Base-by-base conservation (phyloP, 2,329 filamentous ascomycete genomes). In the Penicillium psychrosexuale region DNA sequence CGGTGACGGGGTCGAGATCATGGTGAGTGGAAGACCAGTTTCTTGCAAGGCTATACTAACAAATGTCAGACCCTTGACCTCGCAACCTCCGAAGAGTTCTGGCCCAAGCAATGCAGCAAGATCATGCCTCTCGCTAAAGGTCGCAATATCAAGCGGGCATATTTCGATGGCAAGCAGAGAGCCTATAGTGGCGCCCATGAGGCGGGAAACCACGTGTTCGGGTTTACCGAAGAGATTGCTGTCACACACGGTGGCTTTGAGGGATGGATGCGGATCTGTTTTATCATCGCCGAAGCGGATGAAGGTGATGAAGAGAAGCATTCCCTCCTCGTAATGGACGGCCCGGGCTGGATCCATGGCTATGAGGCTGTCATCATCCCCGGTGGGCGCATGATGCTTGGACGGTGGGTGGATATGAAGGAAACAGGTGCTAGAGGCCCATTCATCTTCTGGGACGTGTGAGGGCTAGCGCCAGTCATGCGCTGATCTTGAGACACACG, bases 331-430 rank as follows among this genome's bases (percentile, higher is more conserved):
- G 49, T 59, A 33, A 45, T 64, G 24, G 47, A 58, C 24, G 42
- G 39, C 0, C 59, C 71, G 48, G 53, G 63, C 17, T 73, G 72
- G 58, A 66, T 74, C 2, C 77, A 75, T 65, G 75, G 68, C 4
- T 82, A 80, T 53, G 78, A 82, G 62, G 79, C 76, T 0, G 66
- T 75, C 22, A 66, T 82, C 12, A 56, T 80, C 5, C 79, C 79
- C 3, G 77, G 78, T 5, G 73, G 74, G 1, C 71, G 72, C 27
- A 72, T 80, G 37, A 78, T 81, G 65, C 48, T 81, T 47, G 80
- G 79, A 11, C 69, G 76, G 27, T 85, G 80, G 80, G 22, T 66
- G 13, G 65, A 73, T 51, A 38, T 71, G 55, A 45, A 59, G 28
- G 63, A 65, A 5, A 28, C 50, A 12, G 7, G 17, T 22, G 43